phyloP scores from a whole-genome alignment of 768 basidiomycete species.

The Neoboletus subvelutipes region DNA sequence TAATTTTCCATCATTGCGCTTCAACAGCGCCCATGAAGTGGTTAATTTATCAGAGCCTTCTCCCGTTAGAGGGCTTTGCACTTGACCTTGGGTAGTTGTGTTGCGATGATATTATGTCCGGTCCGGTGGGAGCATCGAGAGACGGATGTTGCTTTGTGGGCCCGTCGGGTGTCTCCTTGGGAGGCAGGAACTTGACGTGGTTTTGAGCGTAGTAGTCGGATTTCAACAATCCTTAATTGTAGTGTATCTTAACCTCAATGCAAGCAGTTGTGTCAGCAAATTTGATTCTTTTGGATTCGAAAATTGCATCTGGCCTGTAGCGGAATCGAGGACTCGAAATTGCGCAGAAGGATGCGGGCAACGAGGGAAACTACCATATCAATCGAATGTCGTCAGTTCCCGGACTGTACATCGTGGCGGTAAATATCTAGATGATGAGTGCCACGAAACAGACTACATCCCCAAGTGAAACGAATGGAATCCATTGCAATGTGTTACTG shows the following conservation, averaged over 20 bases:
- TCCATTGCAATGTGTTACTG: not conserved
- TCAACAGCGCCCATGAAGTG: constrained; percentile 85
- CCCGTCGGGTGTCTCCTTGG: constrained; percentile 25
- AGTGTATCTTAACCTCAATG: constrained; percentile 22
- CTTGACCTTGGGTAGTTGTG: constrained; percentile 59
- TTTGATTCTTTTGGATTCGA: not conserved
- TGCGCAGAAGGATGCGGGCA: not conserved
- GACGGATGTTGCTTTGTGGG: constrained; percentile 24
- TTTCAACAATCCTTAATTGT: constrained; percentile 75
- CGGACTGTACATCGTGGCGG: too few species aligned
- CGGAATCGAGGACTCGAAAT: not conserved
- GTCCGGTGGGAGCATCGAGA: constrained; percentile 20
- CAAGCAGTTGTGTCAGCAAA: not conserved
- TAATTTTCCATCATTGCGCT: constrained; percentile 66
- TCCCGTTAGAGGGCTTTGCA: constrained; percentile 32
- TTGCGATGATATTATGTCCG: constrained; percentile 31
- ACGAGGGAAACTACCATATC: not conserved
- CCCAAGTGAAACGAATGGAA: too few species aligned
- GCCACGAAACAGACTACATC: too few species aligned
- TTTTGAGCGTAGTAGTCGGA: constrained; percentile 53
- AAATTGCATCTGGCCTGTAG: too few species aligned
- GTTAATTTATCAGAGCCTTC: constrained; percentile 53
- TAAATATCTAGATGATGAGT: too few species aligned
- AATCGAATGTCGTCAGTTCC: too few species aligned
- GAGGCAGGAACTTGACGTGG: constrained; percentile 29